Conservation (phyloP, 140 eudicot species). For the Cichorium intybus region DNA sequence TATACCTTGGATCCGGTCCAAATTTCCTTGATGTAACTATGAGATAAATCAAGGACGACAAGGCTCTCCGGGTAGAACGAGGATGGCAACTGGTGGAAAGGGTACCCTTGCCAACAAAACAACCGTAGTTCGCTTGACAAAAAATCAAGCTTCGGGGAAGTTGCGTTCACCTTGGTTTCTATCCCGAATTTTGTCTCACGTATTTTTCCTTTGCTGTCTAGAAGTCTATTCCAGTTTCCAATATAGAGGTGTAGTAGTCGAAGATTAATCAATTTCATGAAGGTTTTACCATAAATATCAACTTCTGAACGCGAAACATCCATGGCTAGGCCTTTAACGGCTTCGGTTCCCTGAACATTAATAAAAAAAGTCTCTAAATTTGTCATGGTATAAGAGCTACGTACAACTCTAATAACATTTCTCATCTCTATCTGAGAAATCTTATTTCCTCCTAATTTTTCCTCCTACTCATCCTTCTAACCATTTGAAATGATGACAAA, state of each 20-base stretch:
- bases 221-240: conserved; percentile 1
- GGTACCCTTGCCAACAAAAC: conserved; percentile 42
- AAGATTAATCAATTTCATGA: conserved; percentile 26
- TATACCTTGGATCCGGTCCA: conserved; percentile 32
- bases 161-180: conserved; percentile 31
- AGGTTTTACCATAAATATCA: conserved; percentile 6
- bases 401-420: too few relatives aligned
- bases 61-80: conserved; percentile 27
- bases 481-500: too few relatives aligned
- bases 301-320: conserved; percentile 21
- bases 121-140: conserved; percentile 26
- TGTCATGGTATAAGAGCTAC: too few relatives aligned
- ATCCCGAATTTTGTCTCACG: conserved; percentile 18
- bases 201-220: conserved; percentile 18
- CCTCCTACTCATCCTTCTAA: too few relatives aligned
- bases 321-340: conserved; percentile 25
- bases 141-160: conserved; percentile 17
- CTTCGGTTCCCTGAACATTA: conserved; percentile 27
- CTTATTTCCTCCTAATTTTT: too few relatives aligned
- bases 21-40: conserved; percentile 31
- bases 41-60: conserved; percentile 32
- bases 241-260: conserved; percentile 24
- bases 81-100: conserved; percentile 24
- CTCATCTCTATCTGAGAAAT: too few relatives aligned
- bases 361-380: too few relatives aligned